A percentile compares a stretch with the other conserved stretches of the same genome.
Evolutionary conservation across 2,329 filamentous ascomycete genomes (phyloP).

Genomic region (Talaromyces islandicus): DNA sequence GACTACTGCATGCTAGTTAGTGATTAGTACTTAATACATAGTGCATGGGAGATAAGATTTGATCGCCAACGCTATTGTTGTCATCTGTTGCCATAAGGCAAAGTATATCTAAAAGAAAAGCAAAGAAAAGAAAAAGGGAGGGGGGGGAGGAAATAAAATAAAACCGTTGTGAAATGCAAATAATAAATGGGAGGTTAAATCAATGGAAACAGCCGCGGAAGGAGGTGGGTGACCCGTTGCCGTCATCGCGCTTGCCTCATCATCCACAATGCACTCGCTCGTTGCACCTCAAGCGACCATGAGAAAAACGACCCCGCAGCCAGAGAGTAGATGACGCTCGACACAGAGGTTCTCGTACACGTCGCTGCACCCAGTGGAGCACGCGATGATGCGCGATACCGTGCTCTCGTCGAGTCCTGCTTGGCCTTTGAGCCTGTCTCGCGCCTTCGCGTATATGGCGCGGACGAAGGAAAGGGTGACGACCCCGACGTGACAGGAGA

Average conservation of each 20-base stretch:
- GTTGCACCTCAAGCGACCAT: background rate
- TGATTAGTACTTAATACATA: background rate
- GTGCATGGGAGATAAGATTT: background rate
- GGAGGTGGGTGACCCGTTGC: background rate
- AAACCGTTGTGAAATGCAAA: too few relatives aligned
- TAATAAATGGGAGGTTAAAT: background rate
- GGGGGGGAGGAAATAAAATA: too few relatives aligned
- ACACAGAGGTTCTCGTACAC: constrained; percentile 36
- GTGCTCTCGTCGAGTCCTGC: constrained; percentile 31
- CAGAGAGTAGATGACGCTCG: constrained; percentile 6
- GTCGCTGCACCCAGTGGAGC: constrained; percentile 32
- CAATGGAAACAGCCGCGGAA: background rate
- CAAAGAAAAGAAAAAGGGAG: too few relatives aligned
- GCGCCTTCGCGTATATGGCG: constrained; percentile 12
- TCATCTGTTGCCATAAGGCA: background rate
- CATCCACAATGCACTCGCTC: background rate
- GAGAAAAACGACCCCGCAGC: background rate
- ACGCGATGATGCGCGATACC: constrained; percentile 33
- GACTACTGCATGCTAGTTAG: background rate
- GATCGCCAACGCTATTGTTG: background rate
- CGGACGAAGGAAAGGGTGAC: background rate
- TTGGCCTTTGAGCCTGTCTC: constrained; percentile 27
- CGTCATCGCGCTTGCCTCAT: background rate
- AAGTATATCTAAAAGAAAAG: too few relatives aligned
- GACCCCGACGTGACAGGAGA: constrained; percentile 1